A percentile compares a stretch with the other conserved stretches of the same genome.
Evolutionary conservation across 2,329 filamentous ascomycete species (phyloP).

Genomic region (Neophaeococcomyces aloes): DNA sequence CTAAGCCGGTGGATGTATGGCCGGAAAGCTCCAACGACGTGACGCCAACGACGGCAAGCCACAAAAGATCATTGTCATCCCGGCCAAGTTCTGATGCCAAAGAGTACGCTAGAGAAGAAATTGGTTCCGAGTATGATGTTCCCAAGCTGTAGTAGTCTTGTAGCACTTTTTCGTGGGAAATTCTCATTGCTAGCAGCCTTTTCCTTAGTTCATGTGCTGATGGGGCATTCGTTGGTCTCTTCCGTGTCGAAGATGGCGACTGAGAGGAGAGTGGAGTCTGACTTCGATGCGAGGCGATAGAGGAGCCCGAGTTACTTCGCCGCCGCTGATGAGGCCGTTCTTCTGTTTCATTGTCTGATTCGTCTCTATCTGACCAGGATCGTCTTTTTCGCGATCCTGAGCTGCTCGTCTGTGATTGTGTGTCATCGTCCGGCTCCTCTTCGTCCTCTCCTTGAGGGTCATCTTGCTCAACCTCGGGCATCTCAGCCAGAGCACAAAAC

Average conservation of each 20-base stretch:
- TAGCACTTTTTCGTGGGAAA: constrained; percentile 65
- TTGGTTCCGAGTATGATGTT: constrained; percentile 85
- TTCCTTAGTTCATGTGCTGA: constrained; percentile 63
- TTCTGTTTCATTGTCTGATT: constrained; percentile 50
- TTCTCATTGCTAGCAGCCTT: constrained; percentile 62
- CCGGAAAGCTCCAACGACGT: constrained; percentile 90
- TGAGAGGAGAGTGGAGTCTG: constrained; percentile 36
- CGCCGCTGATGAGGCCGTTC: constrained; percentile 69
- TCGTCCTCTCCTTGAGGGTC: constrained; percentile 52
- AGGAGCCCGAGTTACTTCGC: constrained; percentile 64
- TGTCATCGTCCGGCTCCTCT: constrained; percentile 48
- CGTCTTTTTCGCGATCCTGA: constrained; percentile 57
- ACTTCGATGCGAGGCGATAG: constrained; percentile 32
- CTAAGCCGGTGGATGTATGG: constrained; percentile 69
- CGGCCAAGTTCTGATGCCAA: constrained; percentile 88
- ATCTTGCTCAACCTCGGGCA: constrained; percentile 78
- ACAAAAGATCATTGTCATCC: constrained; percentile 92
- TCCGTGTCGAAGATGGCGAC: constrained; percentile 32
- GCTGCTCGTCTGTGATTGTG: constrained; percentile 48
- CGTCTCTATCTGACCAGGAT: constrained; percentile 61
- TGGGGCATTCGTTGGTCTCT: constrained; percentile 43
- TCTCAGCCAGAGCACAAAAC: constrained; percentile 74
- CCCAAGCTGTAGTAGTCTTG: constrained; percentile 78
- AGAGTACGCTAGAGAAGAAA: constrained; percentile 89
- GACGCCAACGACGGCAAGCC: constrained; percentile 89